Evolutionary conservation across 805 yeast species (phyloP).

Genomic region (Yarrowia bubula): DNA sequence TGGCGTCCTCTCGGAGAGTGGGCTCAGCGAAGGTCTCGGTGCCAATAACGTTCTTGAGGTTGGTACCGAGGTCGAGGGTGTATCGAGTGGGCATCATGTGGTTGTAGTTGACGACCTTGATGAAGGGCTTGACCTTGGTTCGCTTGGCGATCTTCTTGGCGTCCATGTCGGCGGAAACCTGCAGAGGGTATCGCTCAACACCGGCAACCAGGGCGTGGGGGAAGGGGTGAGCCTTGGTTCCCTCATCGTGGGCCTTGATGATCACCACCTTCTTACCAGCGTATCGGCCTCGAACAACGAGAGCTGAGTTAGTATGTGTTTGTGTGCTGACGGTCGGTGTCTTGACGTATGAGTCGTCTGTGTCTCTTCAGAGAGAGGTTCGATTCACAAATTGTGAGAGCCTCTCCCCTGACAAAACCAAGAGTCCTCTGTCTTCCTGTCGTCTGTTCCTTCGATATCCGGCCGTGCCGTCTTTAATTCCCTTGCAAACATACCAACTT

Average conservation of each 20-base stretch:
- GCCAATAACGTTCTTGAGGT: slow-evolving; percentile 82
- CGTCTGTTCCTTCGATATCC: not conserved
- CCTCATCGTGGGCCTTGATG: slow-evolving; percentile 97
- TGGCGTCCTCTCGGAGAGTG: slow-evolving; percentile 97
- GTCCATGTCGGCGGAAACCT: slow-evolving; percentile 92
- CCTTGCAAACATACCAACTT: slow-evolving; percentile 77
- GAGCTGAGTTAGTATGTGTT: slow-evolving; percentile 52
- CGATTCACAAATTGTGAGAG: no score
- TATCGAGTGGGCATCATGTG: slow-evolving; percentile 99
- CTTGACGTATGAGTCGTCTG: no score
- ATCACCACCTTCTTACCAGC: slow-evolving; percentile 99
- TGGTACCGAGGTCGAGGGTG: slow-evolving; percentile 90
- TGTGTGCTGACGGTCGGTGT: not conserved
- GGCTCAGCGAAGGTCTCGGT: slow-evolving; percentile 96
- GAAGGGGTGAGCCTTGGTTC: slow-evolving; percentile 97
- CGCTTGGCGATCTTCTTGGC: slow-evolving; percentile 96
- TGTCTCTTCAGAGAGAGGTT: no score
- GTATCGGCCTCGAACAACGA: slow-evolving; percentile 99
- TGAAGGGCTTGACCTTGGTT: slow-evolving; percentile 98
- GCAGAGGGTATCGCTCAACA: slow-evolving; percentile 96
- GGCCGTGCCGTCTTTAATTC: not conserved
- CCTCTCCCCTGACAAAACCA: not conserved
- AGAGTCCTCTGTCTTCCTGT: not conserved
- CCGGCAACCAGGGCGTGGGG: slow-evolving; percentile 99
- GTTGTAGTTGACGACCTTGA: slow-evolving; percentile 99